Conservation (phyloP, 2,329 filamentous ascomycete species). For the Aspergillus aculeatus region DNA sequence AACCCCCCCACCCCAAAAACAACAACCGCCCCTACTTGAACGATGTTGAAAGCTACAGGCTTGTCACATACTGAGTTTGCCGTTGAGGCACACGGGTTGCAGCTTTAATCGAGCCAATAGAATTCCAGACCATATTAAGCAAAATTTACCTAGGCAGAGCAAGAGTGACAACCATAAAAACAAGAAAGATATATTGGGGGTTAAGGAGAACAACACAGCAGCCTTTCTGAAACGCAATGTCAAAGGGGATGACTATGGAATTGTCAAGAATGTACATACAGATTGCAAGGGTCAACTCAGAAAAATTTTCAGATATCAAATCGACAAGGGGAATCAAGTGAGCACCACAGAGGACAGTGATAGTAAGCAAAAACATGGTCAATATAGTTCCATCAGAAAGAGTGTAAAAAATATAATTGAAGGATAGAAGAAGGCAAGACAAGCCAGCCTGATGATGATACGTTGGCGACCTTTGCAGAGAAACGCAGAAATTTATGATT, state of each 20-base stretch:
- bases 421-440: background rate
- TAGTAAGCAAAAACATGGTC: background rate
- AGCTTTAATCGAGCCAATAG: background rate
- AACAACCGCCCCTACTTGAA: no score
- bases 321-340: background rate
- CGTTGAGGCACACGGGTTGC: conserved; percentile 7
- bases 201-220: background rate
- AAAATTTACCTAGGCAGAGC: background rate
- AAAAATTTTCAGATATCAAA: background rate
- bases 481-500: no score
- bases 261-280: conserved; percentile 18
- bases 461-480: no score
- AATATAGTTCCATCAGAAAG: background rate
- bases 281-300: background rate
- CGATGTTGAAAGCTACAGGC: background rate
- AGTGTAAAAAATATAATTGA: conserved; percentile 6
- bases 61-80: conserved; percentile 4
- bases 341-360: background rate
- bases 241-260: background rate
- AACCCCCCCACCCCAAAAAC: no score
- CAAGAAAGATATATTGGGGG: background rate
- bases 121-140: conserved; percentile 8
- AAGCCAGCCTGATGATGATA: background rate
- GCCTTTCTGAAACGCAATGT: background rate
- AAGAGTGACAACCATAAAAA: no score